A percentile compares a stretch with the other conserved stretches of the same genome.
These are phyloP conservation scores for Sugiyamaella neomexicana DNA, from an alignment of 1,139 yeast genomes.

Conservation along the genomic window DNA sequence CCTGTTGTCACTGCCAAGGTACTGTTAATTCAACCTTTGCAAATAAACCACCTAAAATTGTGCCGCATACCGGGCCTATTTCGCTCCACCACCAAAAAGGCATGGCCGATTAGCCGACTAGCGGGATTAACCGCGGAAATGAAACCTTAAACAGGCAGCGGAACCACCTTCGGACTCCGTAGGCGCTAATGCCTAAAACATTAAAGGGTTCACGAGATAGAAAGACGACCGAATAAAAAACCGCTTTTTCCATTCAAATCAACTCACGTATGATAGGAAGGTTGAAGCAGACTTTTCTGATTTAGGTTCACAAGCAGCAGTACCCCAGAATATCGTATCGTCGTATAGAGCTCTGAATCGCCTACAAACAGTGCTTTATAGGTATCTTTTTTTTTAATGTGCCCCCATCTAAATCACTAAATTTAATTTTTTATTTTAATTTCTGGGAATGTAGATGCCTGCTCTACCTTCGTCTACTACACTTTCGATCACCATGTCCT, in stretches of 20 bases:
- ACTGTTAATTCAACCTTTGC: too few relatives aligned
- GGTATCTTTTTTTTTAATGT: too few relatives aligned
- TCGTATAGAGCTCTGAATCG: too few relatives aligned
- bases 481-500: neutral
- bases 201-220: neutral
- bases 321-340: too few relatives aligned
- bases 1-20: too few relatives aligned
- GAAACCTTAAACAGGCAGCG: neutral
- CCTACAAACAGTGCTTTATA: too few relatives aligned
- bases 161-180: neutral
- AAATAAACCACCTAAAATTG: neutral
- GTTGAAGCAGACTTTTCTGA: too few relatives aligned
- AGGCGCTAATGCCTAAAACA: neutral
- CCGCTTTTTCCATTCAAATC: neutral
- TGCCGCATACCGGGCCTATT: neutral
- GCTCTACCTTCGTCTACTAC: neutral
- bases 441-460: neutral
- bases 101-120: neutral
- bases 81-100: neutral
- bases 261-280: too few relatives aligned
- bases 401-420: too few relatives aligned
- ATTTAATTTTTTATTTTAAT: too few relatives aligned
- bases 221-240: neutral
- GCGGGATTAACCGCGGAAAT: neutral
- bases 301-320: too few relatives aligned